A percentile compares a stretch with the other conserved stretches of the same genome.
These are phyloP conservation scores for Talaromyces liani DNA, from an alignment of 495 filamentous ascomycete species.

Conservation along the genomic window DNA sequence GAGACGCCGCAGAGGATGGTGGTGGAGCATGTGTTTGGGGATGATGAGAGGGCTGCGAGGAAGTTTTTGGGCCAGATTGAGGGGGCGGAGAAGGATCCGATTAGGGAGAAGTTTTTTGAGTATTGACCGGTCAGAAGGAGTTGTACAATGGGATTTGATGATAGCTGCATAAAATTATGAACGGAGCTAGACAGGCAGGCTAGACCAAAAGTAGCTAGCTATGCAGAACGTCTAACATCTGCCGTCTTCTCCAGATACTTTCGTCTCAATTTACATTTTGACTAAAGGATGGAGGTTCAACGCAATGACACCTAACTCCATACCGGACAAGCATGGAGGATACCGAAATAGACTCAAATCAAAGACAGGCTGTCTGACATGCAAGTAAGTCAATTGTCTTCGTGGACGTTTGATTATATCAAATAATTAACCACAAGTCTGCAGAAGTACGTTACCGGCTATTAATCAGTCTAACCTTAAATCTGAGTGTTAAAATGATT, in stretches of 20 bases:
- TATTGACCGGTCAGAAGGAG: no score
- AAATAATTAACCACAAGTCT: background rate
- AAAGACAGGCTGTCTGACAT: conserved; percentile 39
- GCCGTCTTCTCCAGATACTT: background rate
- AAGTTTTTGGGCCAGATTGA: conserved; percentile 49
- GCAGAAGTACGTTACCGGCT: background rate
- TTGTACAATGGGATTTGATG: no score
- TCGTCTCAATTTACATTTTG: background rate
- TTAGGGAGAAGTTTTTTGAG: conserved; percentile 8
- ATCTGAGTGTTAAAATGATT: no score
- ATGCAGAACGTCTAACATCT: background rate
- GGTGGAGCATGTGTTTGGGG: conserved; percentile 51
- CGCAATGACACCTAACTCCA: background rate
- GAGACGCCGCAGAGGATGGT: conserved; percentile 57
- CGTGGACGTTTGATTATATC: background rate
- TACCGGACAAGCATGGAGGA: background rate
- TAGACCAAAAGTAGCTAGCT: background rate
- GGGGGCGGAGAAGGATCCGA: conserved; percentile 33
- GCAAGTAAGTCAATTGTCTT: conserved; percentile 24
- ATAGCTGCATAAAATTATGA: background rate
- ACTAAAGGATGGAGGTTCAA: background rate
- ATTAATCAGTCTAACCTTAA: no score
- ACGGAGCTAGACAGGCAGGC: background rate
- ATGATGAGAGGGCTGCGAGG: conserved; percentile 44
- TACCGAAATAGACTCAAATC: background rate